Percentiles rank a stretch among this genome's conserved stretches.
phyloP scores from a whole-genome alignment of 768 basidiomycete genomes.

The Mycena vulgaris region DNA sequence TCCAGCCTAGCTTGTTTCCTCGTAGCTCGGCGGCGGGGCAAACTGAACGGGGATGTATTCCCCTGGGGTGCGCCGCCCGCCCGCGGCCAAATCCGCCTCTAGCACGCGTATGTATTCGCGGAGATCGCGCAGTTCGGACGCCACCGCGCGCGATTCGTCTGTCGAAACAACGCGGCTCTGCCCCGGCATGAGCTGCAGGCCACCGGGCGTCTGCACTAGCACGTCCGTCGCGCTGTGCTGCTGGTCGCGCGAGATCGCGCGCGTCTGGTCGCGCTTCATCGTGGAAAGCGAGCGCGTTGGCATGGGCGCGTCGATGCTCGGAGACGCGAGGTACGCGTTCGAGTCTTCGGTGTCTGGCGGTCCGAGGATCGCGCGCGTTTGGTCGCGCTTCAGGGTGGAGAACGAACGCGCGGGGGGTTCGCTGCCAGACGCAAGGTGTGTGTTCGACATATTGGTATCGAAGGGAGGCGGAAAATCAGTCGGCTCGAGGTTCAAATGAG shows the following conservation, averaged over 20 bases:
- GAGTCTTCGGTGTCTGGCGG: too few species aligned
- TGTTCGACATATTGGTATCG: neutral
- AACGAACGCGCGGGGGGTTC: neutral
- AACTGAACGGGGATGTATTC: neutral
- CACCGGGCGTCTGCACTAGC: slow-evolving; percentile 19
- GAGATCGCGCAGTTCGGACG: slow-evolving; percentile 17
- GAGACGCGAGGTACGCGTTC: neutral
- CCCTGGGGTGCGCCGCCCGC: neutral
- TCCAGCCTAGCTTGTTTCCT: neutral
- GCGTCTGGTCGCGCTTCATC: slow-evolving; percentile 25
- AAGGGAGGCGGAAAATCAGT: neutral
- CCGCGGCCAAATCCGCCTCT: slow-evolving; percentile 17
- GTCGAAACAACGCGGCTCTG: slow-evolving; percentile 18
- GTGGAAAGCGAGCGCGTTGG: slow-evolving; percentile 14
- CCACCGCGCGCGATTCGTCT: slow-evolving; percentile 16
- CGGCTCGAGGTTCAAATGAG: neutral
- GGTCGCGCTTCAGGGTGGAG: slow-evolving; percentile 11
- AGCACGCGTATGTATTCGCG: slow-evolving; percentile 21
- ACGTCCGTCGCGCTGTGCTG: slow-evolving; percentile 12
- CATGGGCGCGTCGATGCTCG: too few species aligned
- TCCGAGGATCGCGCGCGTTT: neutral
- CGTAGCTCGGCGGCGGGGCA: slow-evolving; percentile 14
- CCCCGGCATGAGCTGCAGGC: slow-evolving; percentile 20
- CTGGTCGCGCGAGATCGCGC: slow-evolving; percentile 4
- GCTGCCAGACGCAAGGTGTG: too few species aligned